These are phyloP conservation scores for Rugonectria rugulosa DNA, from an alignment of 2,329 filamentous ascomycete species.

Conservation along the genomic window DNA sequence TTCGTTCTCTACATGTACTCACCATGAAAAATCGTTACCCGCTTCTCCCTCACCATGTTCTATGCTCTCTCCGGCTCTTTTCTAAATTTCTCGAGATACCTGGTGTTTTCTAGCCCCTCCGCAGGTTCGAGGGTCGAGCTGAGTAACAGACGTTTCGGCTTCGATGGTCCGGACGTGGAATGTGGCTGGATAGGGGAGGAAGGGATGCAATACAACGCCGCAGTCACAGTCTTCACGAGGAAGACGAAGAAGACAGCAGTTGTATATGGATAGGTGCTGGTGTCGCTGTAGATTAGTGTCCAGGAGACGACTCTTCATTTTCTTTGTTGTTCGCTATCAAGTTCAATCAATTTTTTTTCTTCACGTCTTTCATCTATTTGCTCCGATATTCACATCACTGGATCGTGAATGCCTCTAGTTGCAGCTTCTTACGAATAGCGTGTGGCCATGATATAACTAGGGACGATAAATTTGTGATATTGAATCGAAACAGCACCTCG, in stretches of 20 bases:
- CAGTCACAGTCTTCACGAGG: background rate
- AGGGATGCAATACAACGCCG: background rate
- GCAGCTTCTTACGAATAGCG: background rate
- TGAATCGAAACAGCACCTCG: background rate
- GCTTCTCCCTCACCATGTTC: constrained; percentile 4
- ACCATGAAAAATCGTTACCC: constrained; percentile 17
- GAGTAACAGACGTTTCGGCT: constrained; percentile 7
- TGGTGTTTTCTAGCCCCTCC: constrained; percentile 12
- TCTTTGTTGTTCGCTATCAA: constrained; percentile 32
- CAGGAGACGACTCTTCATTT: constrained; percentile 29
- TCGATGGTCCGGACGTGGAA: constrained; percentile 7
- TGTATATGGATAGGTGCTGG: constrained; percentile 35
- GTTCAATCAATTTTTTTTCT: constrained; percentile 28
- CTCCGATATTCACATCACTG: background rate
- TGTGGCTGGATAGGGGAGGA: constrained; percentile 1
- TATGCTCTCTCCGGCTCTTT: constrained; percentile 17
- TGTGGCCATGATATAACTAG: background rate
- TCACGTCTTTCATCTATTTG: background rate
- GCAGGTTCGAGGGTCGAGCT: constrained; percentile 10
- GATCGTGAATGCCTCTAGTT: background rate
- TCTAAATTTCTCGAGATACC: constrained; percentile 12
- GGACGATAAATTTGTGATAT: background rate
- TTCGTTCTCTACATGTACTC: constrained; percentile 20
- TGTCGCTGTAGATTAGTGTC: constrained; percentile 39
- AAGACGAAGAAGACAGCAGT: constrained; percentile 14